Evolutionary conservation across 371 early-diverging fungal genomes (phyloP).

Genomic region (Rhizopus stolonifer): DNA sequence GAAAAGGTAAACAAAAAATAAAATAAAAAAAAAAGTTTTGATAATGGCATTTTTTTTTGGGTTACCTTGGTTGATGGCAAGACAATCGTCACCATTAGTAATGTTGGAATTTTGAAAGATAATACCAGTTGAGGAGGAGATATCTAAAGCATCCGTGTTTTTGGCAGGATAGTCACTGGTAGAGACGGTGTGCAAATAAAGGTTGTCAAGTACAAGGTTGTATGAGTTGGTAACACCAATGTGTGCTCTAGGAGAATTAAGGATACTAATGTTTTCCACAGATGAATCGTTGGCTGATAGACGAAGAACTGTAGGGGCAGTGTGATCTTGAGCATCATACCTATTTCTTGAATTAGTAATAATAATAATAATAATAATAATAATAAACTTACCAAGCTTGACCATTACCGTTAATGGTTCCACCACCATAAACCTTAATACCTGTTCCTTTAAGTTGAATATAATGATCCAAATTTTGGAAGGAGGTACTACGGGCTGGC

Average conservation of each 20-base stretch:
- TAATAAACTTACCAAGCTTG: slow-evolving; percentile 29
- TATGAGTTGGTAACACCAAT: slow-evolving; percentile 29
- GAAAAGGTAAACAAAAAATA: no score
- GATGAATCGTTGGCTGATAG: slow-evolving; percentile 27
- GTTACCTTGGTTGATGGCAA: slow-evolving; percentile 33
- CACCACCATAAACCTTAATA: slow-evolving; percentile 23
- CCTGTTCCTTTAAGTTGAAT: slow-evolving; percentile 27
- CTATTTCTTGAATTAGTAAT: background rate
- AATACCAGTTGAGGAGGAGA: slow-evolving; percentile 28
- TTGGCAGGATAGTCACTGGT: slow-evolving; percentile 17
- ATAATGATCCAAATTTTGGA: slow-evolving; percentile 24
- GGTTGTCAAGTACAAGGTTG: slow-evolving; percentile 22
- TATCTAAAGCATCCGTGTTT: slow-evolving; percentile 40
- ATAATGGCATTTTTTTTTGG: no score
- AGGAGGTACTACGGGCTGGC: slow-evolving; percentile 22
- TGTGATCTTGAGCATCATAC: slow-evolving; percentile 24
- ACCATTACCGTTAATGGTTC: slow-evolving; percentile 28
- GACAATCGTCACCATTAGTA: slow-evolving; percentile 34
- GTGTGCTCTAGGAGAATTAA: slow-evolving; percentile 33
- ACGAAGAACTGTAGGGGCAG: slow-evolving; percentile 34
- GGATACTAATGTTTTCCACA: slow-evolving; percentile 30
- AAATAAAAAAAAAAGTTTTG: no score
- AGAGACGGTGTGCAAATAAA: slow-evolving; percentile 30
- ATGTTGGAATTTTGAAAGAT: slow-evolving; percentile 22
- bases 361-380: no score